Conservation (phyloP, 2,329 filamentous ascomycete species). For the Neonectria ditissima region DNA sequence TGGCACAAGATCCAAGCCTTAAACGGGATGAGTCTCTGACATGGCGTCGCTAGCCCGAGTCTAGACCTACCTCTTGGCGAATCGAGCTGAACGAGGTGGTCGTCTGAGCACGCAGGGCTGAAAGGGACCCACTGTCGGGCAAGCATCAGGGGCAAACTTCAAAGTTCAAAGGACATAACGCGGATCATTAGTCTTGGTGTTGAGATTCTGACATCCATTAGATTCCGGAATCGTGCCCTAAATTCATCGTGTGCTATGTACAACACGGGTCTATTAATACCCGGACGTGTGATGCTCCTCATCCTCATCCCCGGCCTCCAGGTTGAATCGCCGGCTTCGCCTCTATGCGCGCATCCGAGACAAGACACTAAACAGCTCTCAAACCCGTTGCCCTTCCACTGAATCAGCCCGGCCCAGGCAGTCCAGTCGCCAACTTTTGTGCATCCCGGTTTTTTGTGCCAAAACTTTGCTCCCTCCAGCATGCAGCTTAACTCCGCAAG, state of each 20-base stretch:
- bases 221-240: constrained; percentile 22
- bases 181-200: neutral
- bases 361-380: neutral
- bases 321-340: constrained; percentile 5
- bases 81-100: neutral
- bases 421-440: constrained; percentile 22
- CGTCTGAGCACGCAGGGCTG: neutral
- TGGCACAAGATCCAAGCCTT: neutral
- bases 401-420: constrained; percentile 12
- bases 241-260: constrained; percentile 40
- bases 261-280: constrained; percentile 23
- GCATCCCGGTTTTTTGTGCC: constrained; percentile 24
- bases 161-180: neutral
- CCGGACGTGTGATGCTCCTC: constrained; percentile 19
- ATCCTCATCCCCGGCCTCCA: constrained; percentile 12
- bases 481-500: constrained; percentile 25
- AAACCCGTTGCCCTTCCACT: constrained; percentile 14
- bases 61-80: neutral
- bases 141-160: neutral
- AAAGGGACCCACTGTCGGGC: neutral
- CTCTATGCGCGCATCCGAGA: constrained; percentile 13
- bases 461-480: constrained; percentile 16
- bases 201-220: constrained; percentile 1
- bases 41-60: neutral
- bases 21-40: neutral